These are phyloP conservation scores for Iris pallida DNA, from an alignment of 116 monocot species.

Conservation along the genomic window DNA sequence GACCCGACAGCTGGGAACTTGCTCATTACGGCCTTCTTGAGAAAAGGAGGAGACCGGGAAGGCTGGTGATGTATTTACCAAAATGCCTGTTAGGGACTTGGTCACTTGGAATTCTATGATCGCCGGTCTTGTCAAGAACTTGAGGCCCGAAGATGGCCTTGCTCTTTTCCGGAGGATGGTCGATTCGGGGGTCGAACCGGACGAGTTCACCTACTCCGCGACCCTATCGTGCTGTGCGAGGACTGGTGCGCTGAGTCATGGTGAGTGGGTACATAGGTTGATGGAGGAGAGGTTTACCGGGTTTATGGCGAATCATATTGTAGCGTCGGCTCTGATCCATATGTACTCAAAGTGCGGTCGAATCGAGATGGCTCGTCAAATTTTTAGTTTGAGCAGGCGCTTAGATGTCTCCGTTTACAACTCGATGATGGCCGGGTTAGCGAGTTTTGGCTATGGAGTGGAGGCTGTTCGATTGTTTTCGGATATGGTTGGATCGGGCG, in stretches of 20 bases:
- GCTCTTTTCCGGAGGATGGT: conserved; percentile 30
- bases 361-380: conserved; percentile 22
- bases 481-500: conserved; percentile 33
- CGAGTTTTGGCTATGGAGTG: conserved; percentile 32
- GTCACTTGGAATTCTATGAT: conserved; percentile 60
- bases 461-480: conserved; percentile 29
- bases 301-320: conserved; percentile 28
- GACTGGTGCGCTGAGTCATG: conserved; percentile 25
- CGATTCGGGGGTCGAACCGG: conserved; percentile 27
- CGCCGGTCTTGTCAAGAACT: conserved; percentile 17
- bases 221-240: conserved; percentile 39
- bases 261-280: conserved; percentile 27
- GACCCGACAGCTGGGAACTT: conserved; percentile 39
- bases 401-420: conserved; percentile 37
- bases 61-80: conserved; percentile 20
- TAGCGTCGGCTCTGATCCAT: conserved; percentile 47
- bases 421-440: conserved; percentile 49
- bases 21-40: conserved; percentile 21
- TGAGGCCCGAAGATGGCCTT: conserved; percentile 23
- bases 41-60: conserved; percentile 17
- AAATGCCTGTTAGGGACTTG: conserved; percentile 33
- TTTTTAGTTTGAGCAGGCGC: conserved; percentile 16
- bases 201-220: conserved; percentile 41
- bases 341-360: conserved; percentile 62
- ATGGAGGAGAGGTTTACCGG: conserved; percentile 12